phyloP scores from a whole-genome alignment of 148 eudicot genomes.

The Selenicereus undatus region DNA sequence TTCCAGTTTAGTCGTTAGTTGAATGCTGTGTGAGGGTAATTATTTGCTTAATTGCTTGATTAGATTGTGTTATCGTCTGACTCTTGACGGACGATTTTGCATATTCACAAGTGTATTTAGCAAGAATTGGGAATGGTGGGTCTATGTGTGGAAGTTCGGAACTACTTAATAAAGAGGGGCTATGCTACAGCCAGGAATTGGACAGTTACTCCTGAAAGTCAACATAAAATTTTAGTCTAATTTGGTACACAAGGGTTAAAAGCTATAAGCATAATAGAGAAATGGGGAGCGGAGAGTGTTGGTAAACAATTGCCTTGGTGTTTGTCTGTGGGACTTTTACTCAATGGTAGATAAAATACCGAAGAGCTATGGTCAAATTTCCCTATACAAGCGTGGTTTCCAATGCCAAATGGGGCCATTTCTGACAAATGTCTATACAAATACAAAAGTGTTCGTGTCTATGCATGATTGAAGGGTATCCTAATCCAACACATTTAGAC shows the following conservation, averaged over 20 bases:
- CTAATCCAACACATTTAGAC: background rate
- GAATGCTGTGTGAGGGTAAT: background rate
- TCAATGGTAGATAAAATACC: background rate
- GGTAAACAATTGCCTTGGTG: background rate
- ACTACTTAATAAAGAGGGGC: background rate
- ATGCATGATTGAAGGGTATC: background rate
- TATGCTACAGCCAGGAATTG: background rate
- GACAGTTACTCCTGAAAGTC: background rate
- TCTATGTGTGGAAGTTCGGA: background rate
- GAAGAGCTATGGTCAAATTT: background rate
- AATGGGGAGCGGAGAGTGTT: background rate
- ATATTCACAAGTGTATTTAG: background rate
- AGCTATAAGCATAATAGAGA: background rate
- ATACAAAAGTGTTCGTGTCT: background rate
- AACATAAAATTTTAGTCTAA: background rate
- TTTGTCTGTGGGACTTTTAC: no score
- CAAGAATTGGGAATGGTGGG: background rate
- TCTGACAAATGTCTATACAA: background rate
- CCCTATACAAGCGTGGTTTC: background rate
- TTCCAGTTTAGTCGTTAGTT: background rate
- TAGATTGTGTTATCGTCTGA: background rate
- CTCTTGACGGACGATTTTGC: background rate
- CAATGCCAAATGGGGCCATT: background rate
- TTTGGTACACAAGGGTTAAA: background rate
- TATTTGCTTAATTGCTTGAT: background rate